Conservation (phyloP, 805 yeast species). For the Monosporozyma unispora region DNA sequence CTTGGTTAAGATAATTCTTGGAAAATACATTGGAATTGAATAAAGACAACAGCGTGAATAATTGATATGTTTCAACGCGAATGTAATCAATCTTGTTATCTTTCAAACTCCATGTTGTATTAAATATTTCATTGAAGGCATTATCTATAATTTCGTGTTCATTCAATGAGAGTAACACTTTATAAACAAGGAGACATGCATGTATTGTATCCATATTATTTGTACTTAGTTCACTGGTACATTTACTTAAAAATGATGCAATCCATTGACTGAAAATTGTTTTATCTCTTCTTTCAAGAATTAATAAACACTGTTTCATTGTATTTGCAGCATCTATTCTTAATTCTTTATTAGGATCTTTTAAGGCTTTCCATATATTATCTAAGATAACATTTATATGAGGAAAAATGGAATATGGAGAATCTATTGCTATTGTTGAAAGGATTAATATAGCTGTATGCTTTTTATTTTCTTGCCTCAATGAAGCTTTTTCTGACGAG, state of each 20-base stretch:
- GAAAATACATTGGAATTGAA: conserved; percentile 67
- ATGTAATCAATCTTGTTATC: conserved; percentile 65
- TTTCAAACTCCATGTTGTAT: conserved; percentile 59
- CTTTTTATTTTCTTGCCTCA: conserved; percentile 65
- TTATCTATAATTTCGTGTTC: conserved; percentile 65
- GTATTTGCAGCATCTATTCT: conserved; percentile 76
- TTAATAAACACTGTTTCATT: conserved; percentile 60
- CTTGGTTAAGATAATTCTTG: conserved; percentile 67
- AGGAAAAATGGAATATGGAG: conserved; percentile 70
- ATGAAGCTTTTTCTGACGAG: conserved; percentile 15
- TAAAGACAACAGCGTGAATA: conserved; percentile 69
- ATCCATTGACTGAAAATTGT: conserved; percentile 65
- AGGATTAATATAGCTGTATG: conserved; percentile 83
- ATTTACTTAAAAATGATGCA: conserved; percentile 52
- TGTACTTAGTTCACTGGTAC: conserved; percentile 40
- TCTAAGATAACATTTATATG: conserved; percentile 68
- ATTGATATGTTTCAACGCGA: conserved; percentile 66
- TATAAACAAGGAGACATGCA: conserved; percentile 68
- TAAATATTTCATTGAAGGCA: conserved; percentile 65
- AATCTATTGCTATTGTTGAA: conserved; percentile 68
- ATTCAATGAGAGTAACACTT: conserved; percentile 54
- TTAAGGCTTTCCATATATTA: conserved; percentile 73
- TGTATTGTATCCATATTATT: conserved; percentile 58
- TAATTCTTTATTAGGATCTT: conserved; percentile 61
- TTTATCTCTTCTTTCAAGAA: conserved; percentile 69